phyloP scores from a whole-genome alignment of 139 green algal species.

The Gonium pectorale region DNA sequence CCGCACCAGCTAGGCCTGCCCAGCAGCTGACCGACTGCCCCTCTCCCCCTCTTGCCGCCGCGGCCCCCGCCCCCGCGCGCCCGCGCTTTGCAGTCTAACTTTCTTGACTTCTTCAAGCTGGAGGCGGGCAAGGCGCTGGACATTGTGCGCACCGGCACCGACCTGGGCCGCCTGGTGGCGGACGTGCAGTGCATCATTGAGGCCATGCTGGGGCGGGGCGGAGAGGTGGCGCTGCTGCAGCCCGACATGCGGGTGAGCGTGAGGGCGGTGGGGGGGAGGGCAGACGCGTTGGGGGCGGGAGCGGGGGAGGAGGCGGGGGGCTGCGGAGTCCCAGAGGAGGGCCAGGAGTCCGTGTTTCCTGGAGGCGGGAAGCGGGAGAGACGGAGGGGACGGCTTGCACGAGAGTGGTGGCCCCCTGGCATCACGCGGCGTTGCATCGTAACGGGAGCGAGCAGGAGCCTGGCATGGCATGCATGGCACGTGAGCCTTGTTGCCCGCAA shows the following conservation, averaged over 20 bases:
- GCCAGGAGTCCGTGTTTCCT: no score
- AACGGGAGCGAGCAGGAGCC: no score
- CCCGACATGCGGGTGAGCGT: constrained; percentile 46
- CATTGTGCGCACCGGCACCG: constrained; percentile 75
- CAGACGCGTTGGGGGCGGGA: not conserved
- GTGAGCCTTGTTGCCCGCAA: no score
- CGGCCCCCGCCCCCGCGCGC: not conserved
- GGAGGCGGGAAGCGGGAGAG: no score
- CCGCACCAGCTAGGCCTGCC: no score
- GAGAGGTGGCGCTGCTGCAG: constrained; percentile 54
- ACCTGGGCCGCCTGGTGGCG: constrained; percentile 68
- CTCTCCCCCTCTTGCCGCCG: no score
- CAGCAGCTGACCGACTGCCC: constrained; percentile 45
- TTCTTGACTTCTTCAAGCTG: constrained; percentile 93
- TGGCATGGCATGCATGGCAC: no score
- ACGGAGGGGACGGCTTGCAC: no score
- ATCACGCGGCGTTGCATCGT: no score
- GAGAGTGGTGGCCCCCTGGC: no score
- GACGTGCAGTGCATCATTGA: constrained; percentile 90
- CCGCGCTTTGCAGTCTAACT: constrained; percentile 74
- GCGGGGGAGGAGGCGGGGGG: no score
- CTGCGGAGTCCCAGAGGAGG: no score
- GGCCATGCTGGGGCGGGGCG: constrained; percentile 76
- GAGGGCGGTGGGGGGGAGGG: not conserved
- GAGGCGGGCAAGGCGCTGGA: constrained; percentile 83